Conservation (phyloP, 2,329 filamentous ascomycete species). For the Trichoderma breve region DNA sequence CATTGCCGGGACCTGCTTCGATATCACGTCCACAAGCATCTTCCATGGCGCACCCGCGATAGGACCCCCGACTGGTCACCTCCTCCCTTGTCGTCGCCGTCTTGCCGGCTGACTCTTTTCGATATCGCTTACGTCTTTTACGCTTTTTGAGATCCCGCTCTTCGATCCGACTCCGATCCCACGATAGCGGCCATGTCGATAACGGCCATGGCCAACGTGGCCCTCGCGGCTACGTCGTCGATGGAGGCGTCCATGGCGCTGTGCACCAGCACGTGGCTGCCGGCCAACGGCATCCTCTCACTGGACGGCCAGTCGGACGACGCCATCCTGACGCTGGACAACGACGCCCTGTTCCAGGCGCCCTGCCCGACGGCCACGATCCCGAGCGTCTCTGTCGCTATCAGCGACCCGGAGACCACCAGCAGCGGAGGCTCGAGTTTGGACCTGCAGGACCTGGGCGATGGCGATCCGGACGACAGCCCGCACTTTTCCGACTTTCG, state of each 20-base stretch:
- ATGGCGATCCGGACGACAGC: conserved; percentile 7
- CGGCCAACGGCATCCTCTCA: conserved; percentile 47
- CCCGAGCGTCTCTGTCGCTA: conserved; percentile 25
- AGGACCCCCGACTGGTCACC: conserved; percentile 8
- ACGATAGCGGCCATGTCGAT: conserved; percentile 1
- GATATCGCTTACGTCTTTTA: not conserved
- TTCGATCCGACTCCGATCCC: not conserved
- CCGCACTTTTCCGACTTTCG: conserved; percentile 57
- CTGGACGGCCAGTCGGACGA: conserved; percentile 46
- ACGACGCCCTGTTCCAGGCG: conserved; percentile 54
- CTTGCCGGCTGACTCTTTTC: not conserved
- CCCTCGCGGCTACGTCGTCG: conserved; percentile 28
- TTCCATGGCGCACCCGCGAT: conserved; percentile 20
- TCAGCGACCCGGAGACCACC: conserved; percentile 38
- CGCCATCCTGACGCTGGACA: conserved; percentile 55
- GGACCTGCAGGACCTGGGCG: conserved; percentile 8
- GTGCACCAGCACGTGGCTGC: conserved; percentile 44
- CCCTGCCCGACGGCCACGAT: conserved; percentile 31
- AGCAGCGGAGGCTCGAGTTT: conserved; percentile 27
- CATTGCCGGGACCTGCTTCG: not conserved
- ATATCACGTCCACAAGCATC: not conserved
- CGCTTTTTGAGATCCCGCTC: not conserved
- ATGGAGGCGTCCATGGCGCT: conserved; percentile 31
- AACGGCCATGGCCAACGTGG: not conserved
- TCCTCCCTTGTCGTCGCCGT: conserved; percentile 18